These are phyloP conservation scores for Hortaea sp. DNA, from an alignment of 2,329 filamentous ascomycete genomes.

Conservation along the genomic window DNA sequence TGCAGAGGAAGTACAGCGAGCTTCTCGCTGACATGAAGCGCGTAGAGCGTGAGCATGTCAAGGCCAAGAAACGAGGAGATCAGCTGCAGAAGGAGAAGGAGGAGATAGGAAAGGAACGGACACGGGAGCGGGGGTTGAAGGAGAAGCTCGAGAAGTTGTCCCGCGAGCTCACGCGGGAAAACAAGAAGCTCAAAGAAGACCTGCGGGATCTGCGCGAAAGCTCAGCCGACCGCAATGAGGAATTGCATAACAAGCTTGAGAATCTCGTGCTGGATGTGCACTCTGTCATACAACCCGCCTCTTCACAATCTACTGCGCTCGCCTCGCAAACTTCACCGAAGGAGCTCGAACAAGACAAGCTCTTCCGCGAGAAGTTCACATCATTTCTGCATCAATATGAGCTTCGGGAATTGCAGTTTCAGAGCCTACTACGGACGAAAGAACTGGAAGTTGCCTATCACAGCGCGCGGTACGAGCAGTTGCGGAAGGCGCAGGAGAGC, in stretches of 20 bases:
- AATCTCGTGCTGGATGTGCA: slow-evolving; percentile 74
- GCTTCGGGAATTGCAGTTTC: slow-evolving; percentile 86
- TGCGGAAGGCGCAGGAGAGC: slow-evolving; percentile 76
- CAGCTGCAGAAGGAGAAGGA: slow-evolving; percentile 96
- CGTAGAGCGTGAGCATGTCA: slow-evolving; percentile 83
- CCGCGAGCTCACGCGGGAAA: slow-evolving; percentile 87
- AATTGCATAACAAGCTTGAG: slow-evolving; percentile 78
- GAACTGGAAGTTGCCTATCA: slow-evolving; percentile 93
- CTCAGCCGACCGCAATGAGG: slow-evolving; percentile 70
- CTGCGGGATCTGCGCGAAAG: slow-evolving; percentile 73
- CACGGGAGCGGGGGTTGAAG: slow-evolving; percentile 81
- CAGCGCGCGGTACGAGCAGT: slow-evolving; percentile 76
- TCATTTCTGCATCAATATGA: slow-evolving; percentile 96
- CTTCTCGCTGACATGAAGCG: slow-evolving; percentile 91
- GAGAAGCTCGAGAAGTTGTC: slow-evolving; percentile 96
- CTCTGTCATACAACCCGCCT: slow-evolving; percentile 54
- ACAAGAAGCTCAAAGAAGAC: slow-evolving; percentile 97
- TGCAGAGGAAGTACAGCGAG: slow-evolving; percentile 86
- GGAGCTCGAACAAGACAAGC: slow-evolving; percentile 79
- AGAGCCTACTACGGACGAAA: slow-evolving; percentile 82
- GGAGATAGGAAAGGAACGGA: slow-evolving; percentile 73
- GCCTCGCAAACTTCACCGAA: slow-evolving; percentile 61
- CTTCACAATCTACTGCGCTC: neutral
- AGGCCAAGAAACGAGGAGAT: slow-evolving; percentile 92
- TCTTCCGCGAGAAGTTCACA: slow-evolving; percentile 77